Evolutionary conservation across 495 filamentous ascomycete species (phyloP).

Genomic region (Rhypophila decipiens): DNA sequence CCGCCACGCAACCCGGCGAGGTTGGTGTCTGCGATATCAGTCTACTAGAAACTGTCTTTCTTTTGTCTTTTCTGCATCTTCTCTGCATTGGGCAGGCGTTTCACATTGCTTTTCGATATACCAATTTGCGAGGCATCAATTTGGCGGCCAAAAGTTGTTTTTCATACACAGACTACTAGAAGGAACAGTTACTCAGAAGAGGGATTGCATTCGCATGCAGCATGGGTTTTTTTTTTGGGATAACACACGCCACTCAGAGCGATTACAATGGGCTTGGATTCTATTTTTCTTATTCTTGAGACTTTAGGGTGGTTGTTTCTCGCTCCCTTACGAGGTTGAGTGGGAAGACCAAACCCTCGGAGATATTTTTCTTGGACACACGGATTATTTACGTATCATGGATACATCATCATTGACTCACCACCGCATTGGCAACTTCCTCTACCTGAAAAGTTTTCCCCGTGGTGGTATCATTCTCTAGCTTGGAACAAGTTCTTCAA

Average conservation of each 20-base stretch:
- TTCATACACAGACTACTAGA: neutral
- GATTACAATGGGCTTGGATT: constrained; percentile 1
- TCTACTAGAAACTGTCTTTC: constrained; percentile 29
- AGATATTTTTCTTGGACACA: too few relatives aligned
- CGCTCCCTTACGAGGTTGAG: constrained; percentile 16
- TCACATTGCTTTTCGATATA: constrained; percentile 11
- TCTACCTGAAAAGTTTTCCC: neutral
- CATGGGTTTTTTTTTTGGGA: too few relatives aligned
- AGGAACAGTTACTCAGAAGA: neutral
- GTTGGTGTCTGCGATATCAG: constrained; percentile 42
- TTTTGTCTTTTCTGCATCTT: neutral
- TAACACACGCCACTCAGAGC: neutral
- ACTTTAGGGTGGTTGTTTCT: constrained; percentile 1
- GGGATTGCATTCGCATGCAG: neutral
- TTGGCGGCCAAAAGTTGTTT: neutral
- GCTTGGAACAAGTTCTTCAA: neutral
- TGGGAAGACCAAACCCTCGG: constrained; percentile 6
- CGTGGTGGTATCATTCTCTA: too few relatives aligned
- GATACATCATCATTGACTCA: neutral
- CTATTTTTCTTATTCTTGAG: constrained; percentile 3
- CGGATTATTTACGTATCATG: neutral
- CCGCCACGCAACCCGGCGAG: constrained; percentile 40
- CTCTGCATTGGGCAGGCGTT: constrained; percentile 36
- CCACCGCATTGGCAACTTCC: neutral
- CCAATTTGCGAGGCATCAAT: constrained; percentile 2